These are phyloP conservation scores for Tylopilus sp. DNA, from an alignment of 1,284 basidiomycete genomes.

Conservation along the genomic window DNA sequence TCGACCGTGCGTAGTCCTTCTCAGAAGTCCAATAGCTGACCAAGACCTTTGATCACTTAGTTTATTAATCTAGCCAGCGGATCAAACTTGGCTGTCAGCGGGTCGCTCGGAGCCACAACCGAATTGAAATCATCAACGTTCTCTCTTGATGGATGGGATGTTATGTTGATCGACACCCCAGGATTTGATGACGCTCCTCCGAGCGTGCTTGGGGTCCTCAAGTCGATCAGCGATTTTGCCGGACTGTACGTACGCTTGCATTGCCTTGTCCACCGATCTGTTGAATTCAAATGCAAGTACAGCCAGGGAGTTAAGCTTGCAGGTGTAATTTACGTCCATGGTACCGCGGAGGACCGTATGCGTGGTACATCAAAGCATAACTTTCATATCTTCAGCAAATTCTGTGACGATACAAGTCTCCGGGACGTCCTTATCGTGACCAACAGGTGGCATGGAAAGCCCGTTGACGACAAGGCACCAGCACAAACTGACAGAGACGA, in stretches of 20 bases:
- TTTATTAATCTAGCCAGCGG: slow-evolving; percentile 37
- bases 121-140: slow-evolving; percentile 26
- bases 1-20: slow-evolving; percentile 33
- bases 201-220: slow-evolving; percentile 35
- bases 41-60: slow-evolving; percentile 11
- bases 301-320: slow-evolving; percentile 37
- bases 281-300: slow-evolving; percentile 25
- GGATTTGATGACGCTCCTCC: slow-evolving; percentile 37
- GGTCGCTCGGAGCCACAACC: slow-evolving; percentile 22
- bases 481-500: slow-evolving; percentile 30
- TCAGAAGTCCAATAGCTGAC: background rate
- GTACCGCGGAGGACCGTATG: slow-evolving; percentile 46
- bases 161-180: slow-evolving; percentile 38
- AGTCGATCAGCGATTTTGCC: slow-evolving; percentile 29
- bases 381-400: slow-evolving; percentile 45
- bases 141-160: slow-evolving; percentile 21
- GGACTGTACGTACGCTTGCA: slow-evolving; percentile 23
- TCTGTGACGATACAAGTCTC: slow-evolving; percentile 48
- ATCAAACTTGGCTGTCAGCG: slow-evolving; percentile 23
- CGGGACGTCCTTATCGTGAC: slow-evolving; percentile 47
- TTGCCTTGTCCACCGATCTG: background rate
- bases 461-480: slow-evolving; percentile 25
- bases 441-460: slow-evolving; percentile 42
- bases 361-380: slow-evolving; percentile 45
- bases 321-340: slow-evolving; percentile 54